Evolutionary conservation across 208 protist species (phyloP).

Genomic region (Leishmania arabica): DNA sequence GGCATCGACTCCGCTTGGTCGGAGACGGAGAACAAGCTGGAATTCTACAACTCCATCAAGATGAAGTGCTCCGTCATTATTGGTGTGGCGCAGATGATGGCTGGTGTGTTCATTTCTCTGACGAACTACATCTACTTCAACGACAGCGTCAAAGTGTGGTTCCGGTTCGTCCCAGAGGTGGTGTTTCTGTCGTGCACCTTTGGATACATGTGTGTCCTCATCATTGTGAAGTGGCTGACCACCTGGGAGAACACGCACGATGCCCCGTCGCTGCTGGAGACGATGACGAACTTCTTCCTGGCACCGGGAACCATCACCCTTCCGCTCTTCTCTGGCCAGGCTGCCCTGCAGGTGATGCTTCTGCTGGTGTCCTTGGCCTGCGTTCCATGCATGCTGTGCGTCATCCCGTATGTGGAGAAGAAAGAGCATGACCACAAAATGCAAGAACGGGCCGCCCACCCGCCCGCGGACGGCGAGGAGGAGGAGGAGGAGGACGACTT

Average conservation of each 20-base stretch:
- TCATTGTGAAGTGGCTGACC: slow-evolving; percentile 97
- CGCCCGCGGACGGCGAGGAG: slow-evolving; percentile 29
- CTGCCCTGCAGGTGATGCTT: slow-evolving; percentile 79
- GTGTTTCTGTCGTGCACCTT: slow-evolving; percentile 95
- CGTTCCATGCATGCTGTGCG: slow-evolving; percentile 86
- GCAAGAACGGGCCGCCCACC: slow-evolving; percentile 15
- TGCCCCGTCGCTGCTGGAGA: slow-evolving; percentile 88
- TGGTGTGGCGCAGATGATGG: slow-evolving; percentile 96
- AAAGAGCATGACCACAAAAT: slow-evolving; percentile 85
- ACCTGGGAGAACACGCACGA: slow-evolving; percentile 89
- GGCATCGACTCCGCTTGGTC: slow-evolving; percentile 91
- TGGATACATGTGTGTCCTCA: slow-evolving; percentile 97
- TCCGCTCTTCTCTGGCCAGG: slow-evolving; percentile 80
- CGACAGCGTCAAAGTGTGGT: slow-evolving; percentile 81
- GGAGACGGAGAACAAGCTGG: slow-evolving; percentile 96
- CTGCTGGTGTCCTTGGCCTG: slow-evolving; percentile 74
- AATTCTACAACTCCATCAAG: slow-evolving; percentile 98
- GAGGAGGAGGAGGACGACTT: slow-evolving; percentile 58
- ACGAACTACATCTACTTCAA: slow-evolving; percentile 93
- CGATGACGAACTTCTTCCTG: slow-evolving; percentile 95
- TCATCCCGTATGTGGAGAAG: slow-evolving; percentile 88
- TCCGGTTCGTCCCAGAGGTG: slow-evolving; percentile 96
- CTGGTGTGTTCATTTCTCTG: slow-evolving; percentile 93
- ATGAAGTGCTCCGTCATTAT: slow-evolving; percentile 99
- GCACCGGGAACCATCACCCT: slow-evolving; percentile 79